A percentile compares a stretch with the other conserved stretches of the same genome.
phyloP scores from a whole-genome alignment of 352 stramenopile species.

The Phytophthora hibernalis region DNA sequence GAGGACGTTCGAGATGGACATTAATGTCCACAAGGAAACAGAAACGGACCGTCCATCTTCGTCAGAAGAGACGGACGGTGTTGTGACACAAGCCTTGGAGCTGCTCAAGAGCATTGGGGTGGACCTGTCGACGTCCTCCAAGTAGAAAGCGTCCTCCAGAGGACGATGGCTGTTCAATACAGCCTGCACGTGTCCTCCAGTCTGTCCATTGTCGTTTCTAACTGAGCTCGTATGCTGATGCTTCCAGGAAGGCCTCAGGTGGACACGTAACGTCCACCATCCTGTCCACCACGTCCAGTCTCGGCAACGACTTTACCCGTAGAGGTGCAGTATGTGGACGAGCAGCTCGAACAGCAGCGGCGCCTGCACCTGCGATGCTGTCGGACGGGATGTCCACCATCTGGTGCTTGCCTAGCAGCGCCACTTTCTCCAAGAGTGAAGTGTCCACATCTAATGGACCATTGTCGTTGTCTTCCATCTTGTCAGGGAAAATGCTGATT shows the following conservation, averaged over 20 bases:
- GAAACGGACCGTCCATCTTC: slow-evolving; percentile 1
- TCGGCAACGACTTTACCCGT: slow-evolving; percentile 57
- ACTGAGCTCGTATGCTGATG: neutral
- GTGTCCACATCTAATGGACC: slow-evolving; percentile 36
- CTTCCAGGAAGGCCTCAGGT: neutral
- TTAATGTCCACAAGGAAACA: slow-evolving; percentile 6
- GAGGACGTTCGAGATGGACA: slow-evolving; percentile 36
- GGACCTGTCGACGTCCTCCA: slow-evolving; percentile 7
- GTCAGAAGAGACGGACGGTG: slow-evolving; percentile 6
- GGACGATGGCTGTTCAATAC: neutral
- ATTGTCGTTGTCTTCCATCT: neutral
- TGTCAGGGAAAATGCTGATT: neutral
- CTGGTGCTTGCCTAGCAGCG: slow-evolving; percentile 47
- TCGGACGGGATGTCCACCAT: slow-evolving; percentile 30
- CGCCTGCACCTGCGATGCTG: neutral
- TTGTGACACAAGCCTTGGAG: slow-evolving; percentile 11
- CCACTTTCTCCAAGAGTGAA: slow-evolving; percentile 52
- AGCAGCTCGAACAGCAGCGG: slow-evolving; percentile 25
- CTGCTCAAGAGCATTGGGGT: slow-evolving; percentile 32
- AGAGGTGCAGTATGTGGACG: slow-evolving; percentile 59
- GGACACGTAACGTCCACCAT: neutral
- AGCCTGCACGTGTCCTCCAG: slow-evolving; percentile 2
- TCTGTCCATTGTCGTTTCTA: slow-evolving; percentile 1
- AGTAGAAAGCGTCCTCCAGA: slow-evolving; percentile 10
- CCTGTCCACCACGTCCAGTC: slow-evolving; percentile 35